Base-by-base conservation (phyloP, 306 rosid genomes). In the Castanea sativa region DNA sequence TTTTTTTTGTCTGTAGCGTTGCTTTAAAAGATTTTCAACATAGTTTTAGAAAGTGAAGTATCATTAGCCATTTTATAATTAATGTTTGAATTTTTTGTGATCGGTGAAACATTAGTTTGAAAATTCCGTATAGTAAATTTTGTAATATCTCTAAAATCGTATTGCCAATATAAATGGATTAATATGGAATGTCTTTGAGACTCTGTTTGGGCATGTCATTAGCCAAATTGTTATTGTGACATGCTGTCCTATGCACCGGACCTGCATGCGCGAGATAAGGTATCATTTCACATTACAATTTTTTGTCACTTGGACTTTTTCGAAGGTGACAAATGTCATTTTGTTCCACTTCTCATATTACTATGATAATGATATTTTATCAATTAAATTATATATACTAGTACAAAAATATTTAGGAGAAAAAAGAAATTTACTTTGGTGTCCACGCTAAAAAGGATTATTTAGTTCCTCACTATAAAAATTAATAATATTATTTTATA, bases 261-360 rank as follows among this genome's bases (percentile, higher is more conserved):
- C 59, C 81, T 41, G 45, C 45, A 23, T 19, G 73, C 41, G 56
- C 8, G n/a, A 60, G 82, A 71, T 18, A 76, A 61, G 29, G 78
- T 73, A 76, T 80, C 80, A 77, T 61, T 35, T 38, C 61, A 73
- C 86, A 88, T 85, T 78, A 83, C 53, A 12, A 49, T 49, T 5
- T 30, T 16, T 88, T 85, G 88, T 65, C 69, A 32, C 75, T 64
- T 77, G 79, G 79, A 73, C 30, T 13, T 4, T 77, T 78, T 68
- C 67, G 69, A 76, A 75, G 73, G 18, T 38, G 75, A 71, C 75
- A 78, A 2, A 35, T 75, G 49, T 69, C 75, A 29, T 69, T 64
- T 79, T 56, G 27, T 76, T 64, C 64, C 35, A 32, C 25, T 55
- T 59, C 38, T 21, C 63, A 21, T 16, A 21, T 21, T 25, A 4